A percentile compares a stretch with the other conserved stretches of the same genome.
Evolutionary conservation across 2,329 filamentous ascomycete species (phyloP).

Genomic region (Fusarium graminum): DNA sequence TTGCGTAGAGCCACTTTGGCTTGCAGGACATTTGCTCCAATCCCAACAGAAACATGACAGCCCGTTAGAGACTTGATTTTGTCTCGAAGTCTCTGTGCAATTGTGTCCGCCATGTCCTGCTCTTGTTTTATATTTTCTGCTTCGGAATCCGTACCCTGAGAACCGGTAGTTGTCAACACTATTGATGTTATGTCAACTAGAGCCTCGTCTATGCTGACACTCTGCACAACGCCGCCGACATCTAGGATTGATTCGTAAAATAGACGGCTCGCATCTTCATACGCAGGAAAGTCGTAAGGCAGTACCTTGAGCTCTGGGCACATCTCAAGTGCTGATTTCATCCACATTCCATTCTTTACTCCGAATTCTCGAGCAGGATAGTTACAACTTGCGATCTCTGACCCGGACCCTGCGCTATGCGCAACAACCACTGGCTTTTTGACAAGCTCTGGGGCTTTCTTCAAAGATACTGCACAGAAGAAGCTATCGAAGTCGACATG

Average conservation of each 20-base stretch:
- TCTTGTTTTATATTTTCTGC: slow-evolving; percentile 82
- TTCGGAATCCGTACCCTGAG: slow-evolving; percentile 71
- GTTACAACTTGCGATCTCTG: slow-evolving; percentile 98
- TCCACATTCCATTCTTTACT: slow-evolving; percentile 99
- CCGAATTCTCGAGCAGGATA: slow-evolving; percentile 89
- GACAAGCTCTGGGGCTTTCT: slow-evolving; percentile 78
- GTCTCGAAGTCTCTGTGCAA: slow-evolving; percentile 74
- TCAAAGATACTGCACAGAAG: slow-evolving; percentile 91
- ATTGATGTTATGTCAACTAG: slow-evolving; percentile 84
- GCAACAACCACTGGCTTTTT: slow-evolving; percentile 90
- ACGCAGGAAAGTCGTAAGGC: slow-evolving; percentile 95
- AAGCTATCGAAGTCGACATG: slow-evolving; percentile 99
- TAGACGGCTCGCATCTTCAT: slow-evolving; percentile 87
- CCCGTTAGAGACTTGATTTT: slow-evolving; percentile 80
- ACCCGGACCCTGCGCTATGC: slow-evolving; percentile 85
- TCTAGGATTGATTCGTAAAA: slow-evolving; percentile 90
- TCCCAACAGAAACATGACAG: slow-evolving; percentile 92
- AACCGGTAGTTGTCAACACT: slow-evolving; percentile 74
- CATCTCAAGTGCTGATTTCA: slow-evolving; percentile 86
- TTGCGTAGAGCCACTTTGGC: slow-evolving; percentile 92
- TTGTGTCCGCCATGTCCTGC: slow-evolving; percentile 80
- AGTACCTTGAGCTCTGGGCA: slow-evolving; percentile 89
- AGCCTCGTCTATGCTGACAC: slow-evolving; percentile 96
- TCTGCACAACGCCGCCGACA: slow-evolving; percentile 87
- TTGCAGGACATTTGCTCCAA: slow-evolving; percentile 89